These are phyloP conservation scores for Puccinia horiana DNA, from an alignment of 1,284 basidiomycete species.

Conservation along the genomic window DNA sequence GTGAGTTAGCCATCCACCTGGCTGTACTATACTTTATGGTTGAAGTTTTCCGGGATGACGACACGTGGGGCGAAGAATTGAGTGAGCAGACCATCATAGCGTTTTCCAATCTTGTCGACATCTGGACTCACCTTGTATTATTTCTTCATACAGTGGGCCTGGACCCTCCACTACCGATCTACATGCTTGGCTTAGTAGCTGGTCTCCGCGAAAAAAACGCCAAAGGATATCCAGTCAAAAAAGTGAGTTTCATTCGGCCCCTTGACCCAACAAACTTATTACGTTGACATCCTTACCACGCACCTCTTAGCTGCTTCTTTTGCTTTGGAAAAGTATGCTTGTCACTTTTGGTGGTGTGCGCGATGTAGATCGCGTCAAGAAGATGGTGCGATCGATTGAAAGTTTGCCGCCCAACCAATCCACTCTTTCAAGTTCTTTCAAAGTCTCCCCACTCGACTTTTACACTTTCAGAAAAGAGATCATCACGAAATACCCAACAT, in stretches of 20 bases:
- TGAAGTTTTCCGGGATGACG: constrained; percentile 85
- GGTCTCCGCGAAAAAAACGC: constrained; percentile 88
- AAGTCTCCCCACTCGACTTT: constrained; percentile 75
- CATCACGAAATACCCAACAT: constrained; percentile 85
- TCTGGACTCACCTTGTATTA: constrained; percentile 30
- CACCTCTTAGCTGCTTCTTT: constrained; percentile 70
- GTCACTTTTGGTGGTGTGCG: constrained; percentile 88
- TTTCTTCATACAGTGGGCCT: constrained; percentile 68
- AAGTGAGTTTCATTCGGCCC: constrained; percentile 57
- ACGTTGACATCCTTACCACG: background rate
- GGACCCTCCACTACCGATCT: constrained; percentile 89
- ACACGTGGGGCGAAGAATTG: constrained; percentile 89
- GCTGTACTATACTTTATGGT: constrained; percentile 91
- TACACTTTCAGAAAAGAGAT: constrained; percentile 83
- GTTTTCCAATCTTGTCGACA: constrained; percentile 32
- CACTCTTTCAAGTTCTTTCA: constrained; percentile 52
- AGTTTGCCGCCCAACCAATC: constrained; percentile 57
- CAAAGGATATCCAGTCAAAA: constrained; percentile 93
- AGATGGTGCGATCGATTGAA: constrained; percentile 75
- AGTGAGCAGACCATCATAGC: constrained; percentile 57
- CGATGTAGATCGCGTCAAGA: constrained; percentile 81
- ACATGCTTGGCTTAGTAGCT: constrained; percentile 84
- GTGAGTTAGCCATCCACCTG: constrained; percentile 85
- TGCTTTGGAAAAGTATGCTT: constrained; percentile 92
- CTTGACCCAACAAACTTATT: background rate